Percentiles rank a stretch among this genome's conserved stretches.
Conservation (phyloP, 2,329 filamentous ascomycete genomes). For the Diaporthe velutina region DNA sequence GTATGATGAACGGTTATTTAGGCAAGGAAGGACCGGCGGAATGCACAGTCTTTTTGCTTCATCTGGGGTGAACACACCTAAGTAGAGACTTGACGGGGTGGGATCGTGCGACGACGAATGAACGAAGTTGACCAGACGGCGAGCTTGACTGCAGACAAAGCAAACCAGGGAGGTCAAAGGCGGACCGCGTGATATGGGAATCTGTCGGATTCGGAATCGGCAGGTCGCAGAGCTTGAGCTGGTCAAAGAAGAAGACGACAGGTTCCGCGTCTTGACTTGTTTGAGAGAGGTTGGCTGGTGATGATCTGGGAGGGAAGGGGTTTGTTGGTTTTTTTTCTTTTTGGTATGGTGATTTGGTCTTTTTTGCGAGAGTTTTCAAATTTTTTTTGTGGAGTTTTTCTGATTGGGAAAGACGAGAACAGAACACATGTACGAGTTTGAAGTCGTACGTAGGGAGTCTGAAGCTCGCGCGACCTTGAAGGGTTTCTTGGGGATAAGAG, state of each 20-base stretch:
- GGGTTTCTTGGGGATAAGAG: conserved; percentile 59
- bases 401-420: conserved; percentile 67
- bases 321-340: conserved; percentile 36
- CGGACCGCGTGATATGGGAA: conserved; percentile 27
- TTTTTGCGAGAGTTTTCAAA: conserved; percentile 67
- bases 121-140: conserved; percentile 31
- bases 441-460: conserved; percentile 63
- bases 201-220: conserved; percentile 34
- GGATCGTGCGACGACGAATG: conserved; percentile 32
- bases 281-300: conserved; percentile 2
- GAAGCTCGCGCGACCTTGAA: conserved; percentile 60
- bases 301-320: conserved; percentile 32
- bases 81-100: conserved; percentile 17
- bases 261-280: conserved; percentile 39
- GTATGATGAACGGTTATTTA: not conserved
- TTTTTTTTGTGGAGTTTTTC: conserved; percentile 72
- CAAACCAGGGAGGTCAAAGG: conserved; percentile 40
- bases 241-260: conserved; percentile 37
- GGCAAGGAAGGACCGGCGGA: not conserved
- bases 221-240: conserved; percentile 31
- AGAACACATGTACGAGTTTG: conserved; percentile 67
- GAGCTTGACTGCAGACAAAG: conserved; percentile 38
- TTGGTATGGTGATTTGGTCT: conserved; percentile 41
- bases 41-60: not conserved
- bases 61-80: conserved; percentile 31